These are phyloP conservation scores for Aegilops speltoides DNA, from an alignment of 176 grass and related monocot genomes.

Conservation along the genomic window DNA sequence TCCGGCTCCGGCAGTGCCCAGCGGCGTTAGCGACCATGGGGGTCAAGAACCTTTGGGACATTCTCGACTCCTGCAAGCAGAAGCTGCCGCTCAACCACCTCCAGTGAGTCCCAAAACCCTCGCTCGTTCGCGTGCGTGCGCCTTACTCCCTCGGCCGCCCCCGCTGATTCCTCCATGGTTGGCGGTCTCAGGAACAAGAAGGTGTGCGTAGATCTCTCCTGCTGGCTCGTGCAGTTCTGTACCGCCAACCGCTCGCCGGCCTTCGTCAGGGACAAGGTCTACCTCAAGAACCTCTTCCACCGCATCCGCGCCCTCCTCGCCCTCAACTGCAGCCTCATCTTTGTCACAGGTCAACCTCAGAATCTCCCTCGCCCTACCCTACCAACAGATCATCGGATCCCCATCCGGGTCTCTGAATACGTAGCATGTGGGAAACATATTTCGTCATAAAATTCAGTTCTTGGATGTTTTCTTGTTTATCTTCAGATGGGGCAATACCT, in stretches of 20 bases:
- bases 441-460: background rate
- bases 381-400: background rate
- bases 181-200: constrained; percentile 68
- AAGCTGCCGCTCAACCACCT: constrained; percentile 89
- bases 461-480: background rate
- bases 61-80: constrained; percentile 97
- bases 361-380: background rate
- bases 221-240: constrained; percentile 83
- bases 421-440: background rate
- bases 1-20: background rate
- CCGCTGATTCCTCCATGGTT: constrained; percentile 1
- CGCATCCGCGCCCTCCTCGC: constrained; percentile 84
- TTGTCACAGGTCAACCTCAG: constrained; percentile 55
- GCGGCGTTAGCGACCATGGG: constrained; percentile 48
- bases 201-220: constrained; percentile 92
- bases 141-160: background rate
- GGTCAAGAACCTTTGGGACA: constrained; percentile 92
- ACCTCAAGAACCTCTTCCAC: constrained; percentile 84
- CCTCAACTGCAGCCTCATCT: constrained; percentile 86
- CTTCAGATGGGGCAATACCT: constrained; percentile 91
- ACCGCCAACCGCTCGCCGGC: constrained; percentile 47
- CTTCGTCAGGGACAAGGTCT: constrained; percentile 73
- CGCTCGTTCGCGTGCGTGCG: background rate
- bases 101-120: constrained; percentile 52
- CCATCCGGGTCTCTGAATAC: background rate